Percentiles rank a stretch among this genome's conserved stretches.
Conservation (phyloP, 129 eudicot genomes). For the Tagetes patula region DNA sequence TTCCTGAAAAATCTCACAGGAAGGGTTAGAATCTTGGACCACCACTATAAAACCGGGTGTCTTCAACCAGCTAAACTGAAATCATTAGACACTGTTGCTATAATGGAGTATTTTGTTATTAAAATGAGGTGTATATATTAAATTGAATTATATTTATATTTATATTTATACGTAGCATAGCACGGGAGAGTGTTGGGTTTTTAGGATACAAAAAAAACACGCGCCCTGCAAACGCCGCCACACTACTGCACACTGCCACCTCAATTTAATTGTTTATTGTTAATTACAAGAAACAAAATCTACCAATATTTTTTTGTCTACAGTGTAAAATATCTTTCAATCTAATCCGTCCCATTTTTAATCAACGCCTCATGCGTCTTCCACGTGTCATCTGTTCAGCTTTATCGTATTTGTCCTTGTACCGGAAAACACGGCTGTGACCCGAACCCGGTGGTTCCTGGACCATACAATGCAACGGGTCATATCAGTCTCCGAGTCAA, state of each 20-base stretch:
- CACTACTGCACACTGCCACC: slow-evolving; percentile 46
- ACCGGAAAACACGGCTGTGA: slow-evolving; percentile 68
- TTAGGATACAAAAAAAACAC: slow-evolving; percentile 62
- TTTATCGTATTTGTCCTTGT: slow-evolving; percentile 57
- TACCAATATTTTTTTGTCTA: slow-evolving; percentile 30
- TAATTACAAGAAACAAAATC: slow-evolving; percentile 39
- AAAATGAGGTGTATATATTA: too few species aligned
- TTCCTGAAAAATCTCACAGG: too few species aligned
- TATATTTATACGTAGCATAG: too few species aligned
- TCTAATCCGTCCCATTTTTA: slow-evolving; percentile 56
- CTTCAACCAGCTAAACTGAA: too few species aligned
- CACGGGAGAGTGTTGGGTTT: slow-evolving; percentile 15
- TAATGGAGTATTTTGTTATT: too few species aligned
- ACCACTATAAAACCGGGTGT: too few species aligned
- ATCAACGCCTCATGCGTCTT: slow-evolving; percentile 23
- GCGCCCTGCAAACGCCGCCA: slow-evolving; percentile 92
- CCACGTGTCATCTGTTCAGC: slow-evolving; percentile 63
- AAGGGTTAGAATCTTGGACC: too few species aligned
- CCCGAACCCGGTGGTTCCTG: slow-evolving; percentile 17
- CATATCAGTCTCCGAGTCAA: slow-evolving; percentile 12
- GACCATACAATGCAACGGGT: slow-evolving; percentile 13
- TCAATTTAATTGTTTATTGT: slow-evolving; percentile 22
- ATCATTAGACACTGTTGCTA: too few species aligned
- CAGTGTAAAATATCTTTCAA: slow-evolving; percentile 32
- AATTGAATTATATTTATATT: neutral